Evolutionary conservation across 257 asterid species (phyloP), one percentile per base, ranked within the genome.

Genomic region (Solanum ossicruentum): DNA sequence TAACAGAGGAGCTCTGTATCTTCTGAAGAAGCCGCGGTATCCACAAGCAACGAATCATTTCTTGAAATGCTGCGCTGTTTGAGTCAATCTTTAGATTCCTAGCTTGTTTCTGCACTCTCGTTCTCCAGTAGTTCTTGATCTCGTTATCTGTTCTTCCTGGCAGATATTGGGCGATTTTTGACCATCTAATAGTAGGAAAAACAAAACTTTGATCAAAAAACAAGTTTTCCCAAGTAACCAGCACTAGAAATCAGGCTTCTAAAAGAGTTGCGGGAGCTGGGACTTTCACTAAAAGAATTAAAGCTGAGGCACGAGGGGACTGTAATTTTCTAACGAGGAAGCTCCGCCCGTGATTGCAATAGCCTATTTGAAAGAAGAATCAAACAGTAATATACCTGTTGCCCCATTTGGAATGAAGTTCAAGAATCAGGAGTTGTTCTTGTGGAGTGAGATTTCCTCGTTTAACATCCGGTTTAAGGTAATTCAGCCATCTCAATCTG

Each of bases 81-180:
- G 88, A 66, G 39, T 87, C 91, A 13, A 89, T 84, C 82, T 87
- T 87, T 11, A 87, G 85, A 84, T 87, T 88, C n/a, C 88, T 55
- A 1, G 89, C 91, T 66, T 89, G 92, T 83, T 87, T 89, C 36
- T 87, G 90, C 15, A 87, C 90, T 28, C 90, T 86, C 6, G 91
- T 89, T 84, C 90, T 84, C 91, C 90, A 87, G 21, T 85, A 89
- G 9, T 89, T 89, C 85, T 89, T 89, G 79, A 87, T 87, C 49
- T 87, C 90, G 6, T 89, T 89, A n/a, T 89, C 91, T 4, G 91
- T 89, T 78, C 92, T 89, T 36, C 92, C 90, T 0, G 89, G 92
- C 15, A 89, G 87, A 66, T 81, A 66, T 54, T 87, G 90, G 0
- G 90, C 92, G n/a, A 87, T 89, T 72, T 84, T 87, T 12, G 92